A percentile compares a stretch with the other conserved stretches of the same genome.
These are phyloP conservation scores for Nakazawaea peltata DNA, from an alignment of 805 yeast species.

Conservation along the genomic window DNA sequence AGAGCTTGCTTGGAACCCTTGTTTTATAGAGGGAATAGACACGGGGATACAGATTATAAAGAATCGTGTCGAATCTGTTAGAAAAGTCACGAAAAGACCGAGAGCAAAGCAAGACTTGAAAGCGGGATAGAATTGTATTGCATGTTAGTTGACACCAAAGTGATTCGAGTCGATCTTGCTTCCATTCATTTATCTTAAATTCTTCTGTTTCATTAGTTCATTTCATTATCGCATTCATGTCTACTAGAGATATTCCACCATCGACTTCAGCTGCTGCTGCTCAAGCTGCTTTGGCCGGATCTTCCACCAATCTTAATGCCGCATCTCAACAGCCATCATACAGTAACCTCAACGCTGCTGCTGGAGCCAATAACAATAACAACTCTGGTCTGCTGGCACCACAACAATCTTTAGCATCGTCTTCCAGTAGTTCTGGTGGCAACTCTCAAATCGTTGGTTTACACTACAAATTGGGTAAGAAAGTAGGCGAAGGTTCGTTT, in stretches of 20 bases:
- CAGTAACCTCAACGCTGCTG: background rate
- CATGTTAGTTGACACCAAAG: no score
- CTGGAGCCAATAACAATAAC: constrained; percentile 3
- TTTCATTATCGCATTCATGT: no score
- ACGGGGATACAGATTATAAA: no score
- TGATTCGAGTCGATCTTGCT: no score
- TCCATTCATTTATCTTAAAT: no score
- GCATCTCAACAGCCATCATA: constrained; percentile 1
- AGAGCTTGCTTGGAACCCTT: no score
- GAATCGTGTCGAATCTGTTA: no score
- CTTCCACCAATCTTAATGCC: constrained; percentile 10
- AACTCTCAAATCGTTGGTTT: constrained; percentile 75
- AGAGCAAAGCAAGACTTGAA: no score
- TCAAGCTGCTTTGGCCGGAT: constrained; percentile 25
- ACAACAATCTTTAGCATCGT: background rate
- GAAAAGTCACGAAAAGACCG: no score
- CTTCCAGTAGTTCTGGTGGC: constrained; percentile 6
- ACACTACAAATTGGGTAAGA: constrained; percentile 94
- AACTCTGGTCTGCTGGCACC: background rate
- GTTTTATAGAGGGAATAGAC: no score
- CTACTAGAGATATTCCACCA: constrained; percentile 10
- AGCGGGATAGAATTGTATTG: no score
- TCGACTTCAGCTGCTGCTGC: constrained; percentile 11
- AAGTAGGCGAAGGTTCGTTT: constrained; percentile 97
- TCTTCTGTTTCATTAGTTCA: no score